phyloP scores from a whole-genome alignment of 2,329 filamentous ascomycete genomes.

The Calonectria pteridis region DNA sequence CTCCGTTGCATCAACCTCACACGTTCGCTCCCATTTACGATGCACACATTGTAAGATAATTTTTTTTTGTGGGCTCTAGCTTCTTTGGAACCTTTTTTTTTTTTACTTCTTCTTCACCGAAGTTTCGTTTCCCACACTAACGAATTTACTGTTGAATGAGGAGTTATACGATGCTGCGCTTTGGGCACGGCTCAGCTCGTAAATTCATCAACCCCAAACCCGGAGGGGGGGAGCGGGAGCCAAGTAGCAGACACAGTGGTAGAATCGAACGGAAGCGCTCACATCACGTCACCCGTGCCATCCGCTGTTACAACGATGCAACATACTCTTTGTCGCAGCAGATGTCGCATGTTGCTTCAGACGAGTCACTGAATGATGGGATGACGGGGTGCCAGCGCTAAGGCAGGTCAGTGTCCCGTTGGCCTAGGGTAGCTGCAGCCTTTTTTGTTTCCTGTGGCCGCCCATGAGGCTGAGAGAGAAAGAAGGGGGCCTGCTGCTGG shows the following conservation, averaged over 20 bases:
- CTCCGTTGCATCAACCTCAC: neutral
- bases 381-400: neutral
- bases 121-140: neutral
- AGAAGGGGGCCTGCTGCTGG: neutral
- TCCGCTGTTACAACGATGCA: neutral
- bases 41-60: neutral
- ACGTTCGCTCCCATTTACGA: neutral
- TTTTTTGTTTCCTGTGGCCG: neutral
- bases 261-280: neutral
- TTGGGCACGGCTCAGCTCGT: neutral
- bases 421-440: neutral
- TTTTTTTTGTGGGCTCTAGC: neutral
- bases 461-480: neutral
- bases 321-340: neutral
- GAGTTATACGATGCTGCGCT: neutral
- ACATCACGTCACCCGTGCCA: neutral
- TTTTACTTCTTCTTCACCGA: neutral
- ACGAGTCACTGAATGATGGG: constrained; percentile 3
- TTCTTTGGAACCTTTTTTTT: neutral
- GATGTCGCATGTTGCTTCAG: neutral
- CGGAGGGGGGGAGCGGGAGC: neutral
- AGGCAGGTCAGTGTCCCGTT: neutral
- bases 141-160: neutral
- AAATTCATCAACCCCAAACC: neutral
- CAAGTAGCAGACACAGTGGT: neutral